Evolutionary conservation across 1,284 basidiomycete genomes (phyloP), one percentile per base, ranked within the genome.

Genomic region (Ustilago lituana): DNA sequence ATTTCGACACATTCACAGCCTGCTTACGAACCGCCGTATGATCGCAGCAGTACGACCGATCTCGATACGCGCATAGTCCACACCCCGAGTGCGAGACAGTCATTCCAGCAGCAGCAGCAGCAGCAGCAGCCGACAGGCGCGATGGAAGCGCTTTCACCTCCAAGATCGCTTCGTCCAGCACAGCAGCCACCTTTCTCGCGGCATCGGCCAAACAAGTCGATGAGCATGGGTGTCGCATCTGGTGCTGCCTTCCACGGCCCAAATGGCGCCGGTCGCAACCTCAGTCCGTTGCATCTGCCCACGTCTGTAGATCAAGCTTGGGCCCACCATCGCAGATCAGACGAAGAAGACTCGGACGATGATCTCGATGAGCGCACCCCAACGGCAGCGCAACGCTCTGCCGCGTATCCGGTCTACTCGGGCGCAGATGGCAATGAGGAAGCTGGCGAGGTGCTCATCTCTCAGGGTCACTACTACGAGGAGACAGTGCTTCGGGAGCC

Each of bases 381-480:
- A 10, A 37, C 48, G 0, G 45, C 44, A 7, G 29, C 27, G 4
- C 27, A 23, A 29, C 50, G 41, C 22, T 58, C 54, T 3, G 39
- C 51, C 14, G 59, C 66, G 1, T 69, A 69, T 24, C 66, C 66
- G 1, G 59, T 63, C 47, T 69, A 69, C 33, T 59, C 66, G 14
- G 66, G 52, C 20, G 38, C 35, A n/a, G 38, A 58, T 9, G 58
- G 43, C 23, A 40, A 46, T 12, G 36, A 54, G 14, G 59, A 55
- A 8, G 51, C 23, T 12, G 59, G 51, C 24, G 66, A 69, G 23
- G 66, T 69, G 36, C 51, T 69, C 45, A 59, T 69, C 29, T 63
- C 66, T 3, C 60, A 69, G 17, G 66, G 60, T 3, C 55, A 56
- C 9, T 60, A 69, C 35, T 60, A 69, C 35, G 55, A 69, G 26